Conservation (phyloP, 2,329 filamentous ascomycete genomes). For the Sporothrix euskadiensis region DNA sequence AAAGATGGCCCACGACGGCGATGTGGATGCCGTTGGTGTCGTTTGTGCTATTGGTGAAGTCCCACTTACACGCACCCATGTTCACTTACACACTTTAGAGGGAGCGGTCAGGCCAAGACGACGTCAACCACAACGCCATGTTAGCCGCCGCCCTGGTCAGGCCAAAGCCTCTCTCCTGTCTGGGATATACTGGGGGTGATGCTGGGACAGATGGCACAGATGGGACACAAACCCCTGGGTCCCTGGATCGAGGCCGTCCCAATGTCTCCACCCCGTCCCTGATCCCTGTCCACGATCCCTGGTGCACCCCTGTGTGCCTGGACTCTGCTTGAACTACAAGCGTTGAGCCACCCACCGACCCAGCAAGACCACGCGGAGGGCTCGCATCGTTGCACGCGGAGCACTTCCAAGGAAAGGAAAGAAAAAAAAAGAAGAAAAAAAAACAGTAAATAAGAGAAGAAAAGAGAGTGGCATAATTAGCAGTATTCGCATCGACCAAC, state of each 20-base stretch:
- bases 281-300: constrained; percentile 17
- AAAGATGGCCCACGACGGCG: background rate
- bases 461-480: background rate
- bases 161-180: constrained; percentile 20
- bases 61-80: constrained; percentile 11
- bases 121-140: constrained; percentile 15
- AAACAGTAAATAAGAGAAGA: no score
- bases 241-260: constrained; percentile 6
- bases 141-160: constrained; percentile 18
- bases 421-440: background rate
- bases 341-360: constrained; percentile 18
- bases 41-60: background rate
- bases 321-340: background rate
- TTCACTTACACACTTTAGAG: background rate
- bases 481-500: background rate
- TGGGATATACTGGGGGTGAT: constrained; percentile 2
- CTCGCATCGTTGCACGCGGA: constrained; percentile 3
- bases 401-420: background rate
- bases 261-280: background rate
- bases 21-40: background rate
- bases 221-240: constrained; percentile 7
- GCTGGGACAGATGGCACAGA: background rate
- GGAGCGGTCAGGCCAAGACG: background rate
- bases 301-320: constrained; percentile 3
- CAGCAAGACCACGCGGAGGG: background rate